Conservation (phyloP, 2,329 filamentous ascomycete genomes). For the Ceratocystis harringtonii region DNA sequence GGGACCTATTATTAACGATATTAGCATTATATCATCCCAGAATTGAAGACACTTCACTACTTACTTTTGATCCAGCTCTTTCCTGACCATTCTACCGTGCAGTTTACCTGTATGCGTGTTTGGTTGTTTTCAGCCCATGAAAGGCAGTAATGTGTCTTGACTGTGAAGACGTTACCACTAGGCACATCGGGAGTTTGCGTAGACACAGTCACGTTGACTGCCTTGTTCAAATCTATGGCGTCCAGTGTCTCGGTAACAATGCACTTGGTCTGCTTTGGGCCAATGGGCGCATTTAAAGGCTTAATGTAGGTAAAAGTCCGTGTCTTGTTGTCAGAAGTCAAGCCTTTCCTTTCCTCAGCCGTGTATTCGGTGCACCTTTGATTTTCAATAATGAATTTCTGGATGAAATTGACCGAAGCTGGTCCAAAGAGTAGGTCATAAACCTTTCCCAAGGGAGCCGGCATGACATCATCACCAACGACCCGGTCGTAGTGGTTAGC, state of each 20-base stretch:
- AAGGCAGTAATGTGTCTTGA: conserved; percentile 89
- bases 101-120: conserved; percentile 76
- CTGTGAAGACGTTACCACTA: conserved; percentile 76
- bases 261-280: conserved; percentile 89
- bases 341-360: conserved; percentile 68
- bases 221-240: conserved; percentile 70
- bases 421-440: conserved; percentile 80
- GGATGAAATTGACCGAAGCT: conserved; percentile 64
- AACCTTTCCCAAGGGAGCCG: conserved; percentile 79
- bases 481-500: conserved; percentile 70
- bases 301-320: conserved; percentile 82
- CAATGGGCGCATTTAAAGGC: conserved; percentile 67
- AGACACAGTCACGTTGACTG: conserved; percentile 63
- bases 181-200: conserved; percentile 93
- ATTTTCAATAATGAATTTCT: conserved; percentile 69
- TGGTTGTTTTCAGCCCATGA: conserved; percentile 80
- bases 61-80: conserved; percentile 96
- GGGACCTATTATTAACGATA: conserved; percentile 43
- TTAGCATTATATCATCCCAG: conserved; percentile 4
- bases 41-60: conserved; percentile 19
- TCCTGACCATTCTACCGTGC: conserved; percentile 85
- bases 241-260: conserved; percentile 78
- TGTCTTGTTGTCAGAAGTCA: conserved; percentile 58
- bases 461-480: conserved; percentile 71
- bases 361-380: conserved; percentile 83